phyloP scores from a whole-genome alignment of 805 yeast species.

The Komagataella phaffii region DNA sequence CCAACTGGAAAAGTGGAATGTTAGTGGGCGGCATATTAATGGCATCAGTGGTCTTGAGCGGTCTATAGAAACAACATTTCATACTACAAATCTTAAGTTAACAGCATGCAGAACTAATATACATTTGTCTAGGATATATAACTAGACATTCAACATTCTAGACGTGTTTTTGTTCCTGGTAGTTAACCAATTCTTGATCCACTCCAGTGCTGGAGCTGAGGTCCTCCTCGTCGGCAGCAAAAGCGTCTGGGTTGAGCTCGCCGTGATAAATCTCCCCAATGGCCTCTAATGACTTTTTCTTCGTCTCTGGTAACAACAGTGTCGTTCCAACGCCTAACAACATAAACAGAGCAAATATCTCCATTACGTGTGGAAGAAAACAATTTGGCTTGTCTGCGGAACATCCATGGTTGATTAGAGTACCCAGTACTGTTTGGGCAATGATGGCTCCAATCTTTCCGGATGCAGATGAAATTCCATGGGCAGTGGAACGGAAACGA shows the following conservation, averaged over 20 bases:
- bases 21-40: not conserved
- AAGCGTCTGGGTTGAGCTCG: conserved; percentile 33
- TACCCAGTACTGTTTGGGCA: conserved; percentile 82
- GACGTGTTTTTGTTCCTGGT: not conserved
- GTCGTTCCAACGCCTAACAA: conserved; percentile 58
- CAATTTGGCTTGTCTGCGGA: conserved; percentile 46
- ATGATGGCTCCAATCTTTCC: conserved; percentile 91
- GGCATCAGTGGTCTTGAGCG: not conserved
- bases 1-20: not conserved
- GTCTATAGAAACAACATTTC: not conserved
- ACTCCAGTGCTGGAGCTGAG: not conserved
- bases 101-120: not conserved
- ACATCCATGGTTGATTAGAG: conserved; percentile 71
- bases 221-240: not conserved
- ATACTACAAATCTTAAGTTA: not conserved
- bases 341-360: conserved; percentile 88
- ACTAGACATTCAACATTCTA: not conserved
- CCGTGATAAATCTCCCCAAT: conserved; percentile 72
- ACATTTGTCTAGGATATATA: not conserved
- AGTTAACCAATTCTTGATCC: not conserved
- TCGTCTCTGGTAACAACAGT: conserved; percentile 75
- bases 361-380: conserved; percentile 88
- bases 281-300: conserved; percentile 82
- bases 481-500: conserved; percentile 91
- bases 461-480: conserved; percentile 85